Evolutionary conservation across 1,284 basidiomycete genomes (phyloP), one percentile per base, ranked within the genome.

Genomic region (Puccinia horiana): DNA sequence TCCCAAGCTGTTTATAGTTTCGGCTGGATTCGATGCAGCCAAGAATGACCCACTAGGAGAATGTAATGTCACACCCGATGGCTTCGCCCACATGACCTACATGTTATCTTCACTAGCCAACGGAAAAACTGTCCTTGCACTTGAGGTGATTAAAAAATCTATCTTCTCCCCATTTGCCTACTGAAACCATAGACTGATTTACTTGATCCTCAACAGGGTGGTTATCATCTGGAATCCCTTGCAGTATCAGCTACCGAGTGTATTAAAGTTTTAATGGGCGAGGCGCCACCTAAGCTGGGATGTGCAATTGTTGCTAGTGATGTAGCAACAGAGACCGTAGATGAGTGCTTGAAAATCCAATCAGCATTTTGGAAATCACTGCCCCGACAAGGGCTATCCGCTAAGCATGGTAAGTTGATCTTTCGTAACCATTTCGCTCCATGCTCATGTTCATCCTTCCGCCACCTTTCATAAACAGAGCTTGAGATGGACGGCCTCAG

Each of bases 41-140:
- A 90, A 91, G 42, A 96, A 96, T 0, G 97, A 99, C 86, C 91
- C 92, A 67, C 90, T 99, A 6, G 97, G 97, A 35, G 92, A 92
- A 87, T 98, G 95, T 86, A 89, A 91, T 84, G 96, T 99, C 82
- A 91, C 93, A 0, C 97, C 97, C 0, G 90, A 91, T n/a, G 96
- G 95, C 1, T 99, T 95, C 87, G 95, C 95, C 0, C 96, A 98
- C 85, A 98, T 99, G 96, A 98, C 97, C 2, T 93, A 98, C 85
- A 95, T 97, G 92, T 89, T 99, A 3, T 91, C 91, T 61, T 91
- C 93, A n/a, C 89, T 99, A 12, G 96, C 96, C 16, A 90, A 92
- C 4, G 97, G 97, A 8, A 93, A 92, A 85, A 85, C 98, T 9
- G 94, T 97, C 18, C 94, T 97, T 32, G 95, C 95, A 4, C 90